Conservation (phyloP, 331 rosid species). For the Spiraea crenata region DNA sequence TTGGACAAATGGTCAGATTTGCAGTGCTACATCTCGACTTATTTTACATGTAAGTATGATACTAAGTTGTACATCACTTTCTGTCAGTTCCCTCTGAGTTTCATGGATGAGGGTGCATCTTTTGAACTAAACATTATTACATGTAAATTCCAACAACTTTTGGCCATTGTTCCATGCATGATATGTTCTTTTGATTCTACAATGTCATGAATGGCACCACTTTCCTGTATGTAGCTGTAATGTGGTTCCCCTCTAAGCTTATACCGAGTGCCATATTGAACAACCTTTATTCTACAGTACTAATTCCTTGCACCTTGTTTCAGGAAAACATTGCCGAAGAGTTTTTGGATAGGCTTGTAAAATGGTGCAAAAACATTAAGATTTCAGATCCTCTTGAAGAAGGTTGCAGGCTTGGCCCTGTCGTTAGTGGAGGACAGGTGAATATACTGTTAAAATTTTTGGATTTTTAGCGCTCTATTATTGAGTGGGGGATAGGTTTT, state of each 20-base stretch:
- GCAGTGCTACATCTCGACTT: constrained; percentile 98
- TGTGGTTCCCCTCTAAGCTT: not conserved
- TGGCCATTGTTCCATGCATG: not conserved
- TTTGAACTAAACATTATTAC: not conserved
- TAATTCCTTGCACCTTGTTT: constrained; percentile 25
- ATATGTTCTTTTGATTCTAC: not conserved
- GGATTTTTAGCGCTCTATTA: not conserved
- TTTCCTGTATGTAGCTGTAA: not conserved
- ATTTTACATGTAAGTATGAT: constrained; percentile 71
- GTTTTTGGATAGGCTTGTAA: constrained; percentile 63
- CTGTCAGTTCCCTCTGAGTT: not conserved
- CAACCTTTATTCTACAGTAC: not conserved
- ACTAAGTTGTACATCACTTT: constrained; percentile 2
- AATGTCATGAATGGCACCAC: not conserved
- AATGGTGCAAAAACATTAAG: constrained; percentile 83
- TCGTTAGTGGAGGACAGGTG: constrained; percentile 90
- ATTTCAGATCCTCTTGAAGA: constrained; percentile 96
- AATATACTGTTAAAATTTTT: constrained; percentile 12
- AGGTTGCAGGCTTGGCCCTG: constrained; percentile 98
- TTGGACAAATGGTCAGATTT: constrained; percentile 99
- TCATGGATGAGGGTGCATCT: not conserved
- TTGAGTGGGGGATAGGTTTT: not conserved
- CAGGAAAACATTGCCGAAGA: constrained; percentile 87
- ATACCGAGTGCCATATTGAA: not conserved
- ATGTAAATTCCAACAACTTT: constrained; percentile 5